Conservation (phyloP, 495 filamentous ascomycete genomes). For the Sordaria brevicollis region DNA sequence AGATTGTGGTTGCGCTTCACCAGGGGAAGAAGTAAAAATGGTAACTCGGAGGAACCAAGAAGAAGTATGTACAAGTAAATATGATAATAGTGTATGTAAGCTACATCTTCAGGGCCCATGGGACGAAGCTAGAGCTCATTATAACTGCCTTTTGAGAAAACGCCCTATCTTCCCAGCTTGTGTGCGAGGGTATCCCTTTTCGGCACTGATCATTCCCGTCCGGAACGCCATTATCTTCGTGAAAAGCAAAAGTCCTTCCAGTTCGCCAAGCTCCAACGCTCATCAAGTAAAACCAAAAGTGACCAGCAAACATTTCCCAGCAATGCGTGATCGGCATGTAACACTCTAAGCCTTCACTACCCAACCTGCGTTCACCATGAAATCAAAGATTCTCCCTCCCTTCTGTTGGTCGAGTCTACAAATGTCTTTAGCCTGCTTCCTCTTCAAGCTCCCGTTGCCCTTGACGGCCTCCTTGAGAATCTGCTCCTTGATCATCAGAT, state of each 20-base stretch:
- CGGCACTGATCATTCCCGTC: not conserved
- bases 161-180: not conserved
- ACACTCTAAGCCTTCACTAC: constrained; percentile 51
- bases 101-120: not conserved
- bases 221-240: not conserved
- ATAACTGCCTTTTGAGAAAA: not conserved
- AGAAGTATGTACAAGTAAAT: not conserved
- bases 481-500: constrained; percentile 84
- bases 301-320: not conserved
- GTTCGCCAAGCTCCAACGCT: not conserved
- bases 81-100: not conserved
- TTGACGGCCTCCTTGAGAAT: constrained; percentile 82
- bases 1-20: not conserved
- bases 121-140: not conserved
- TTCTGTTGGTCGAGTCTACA: constrained; percentile 42
- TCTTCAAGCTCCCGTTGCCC: constrained; percentile 76
- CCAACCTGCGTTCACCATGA: constrained; percentile 90
- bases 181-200: not conserved
- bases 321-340: not conserved
- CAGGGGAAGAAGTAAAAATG: not conserved
- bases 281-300: not conserved
- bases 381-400: constrained; percentile 72
- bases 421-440: constrained; percentile 69
- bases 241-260: not conserved
- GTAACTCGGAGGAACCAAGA: not conserved